A percentile compares a stretch with the other conserved stretches of the same genome.
These are phyloP conservation scores for Leccinum pellstonianum DNA, from an alignment of 768 basidiomycete species.

Conservation along the genomic window DNA sequence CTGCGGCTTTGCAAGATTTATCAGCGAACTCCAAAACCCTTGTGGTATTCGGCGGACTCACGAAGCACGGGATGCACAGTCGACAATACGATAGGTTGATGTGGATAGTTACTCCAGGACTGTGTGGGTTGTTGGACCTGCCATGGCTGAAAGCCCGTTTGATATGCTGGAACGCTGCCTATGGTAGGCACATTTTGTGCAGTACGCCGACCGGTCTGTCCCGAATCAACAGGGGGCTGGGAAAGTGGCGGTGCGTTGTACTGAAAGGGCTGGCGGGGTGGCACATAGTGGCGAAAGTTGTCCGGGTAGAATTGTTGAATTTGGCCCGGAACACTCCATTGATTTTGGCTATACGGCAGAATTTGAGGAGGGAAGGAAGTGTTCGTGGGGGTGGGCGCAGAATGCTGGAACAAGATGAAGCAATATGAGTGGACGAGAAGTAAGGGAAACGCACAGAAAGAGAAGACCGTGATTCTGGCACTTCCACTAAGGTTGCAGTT, in stretches of 20 bases:
- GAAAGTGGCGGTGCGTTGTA: neutral
- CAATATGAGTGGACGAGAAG: constrained; percentile 6
- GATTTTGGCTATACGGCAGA: constrained; percentile 8
- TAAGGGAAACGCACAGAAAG: constrained; percentile 11
- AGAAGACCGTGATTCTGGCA: constrained; percentile 20
- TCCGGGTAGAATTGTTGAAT: neutral
- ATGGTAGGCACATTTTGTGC: constrained; percentile 9
- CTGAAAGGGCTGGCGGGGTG: neutral
- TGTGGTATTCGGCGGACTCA: constrained; percentile 2
- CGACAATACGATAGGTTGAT: neutral
- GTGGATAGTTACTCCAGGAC: constrained; percentile 13
- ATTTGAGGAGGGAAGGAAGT: constrained; percentile 2
- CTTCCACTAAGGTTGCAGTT: constrained; percentile 38
- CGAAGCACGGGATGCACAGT: constrained; percentile 1
- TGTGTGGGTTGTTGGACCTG: constrained; percentile 10
- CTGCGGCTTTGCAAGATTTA: neutral
- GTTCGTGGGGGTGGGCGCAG: neutral
- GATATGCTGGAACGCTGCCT: constrained; percentile 1
- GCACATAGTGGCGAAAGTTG: constrained; percentile 5
- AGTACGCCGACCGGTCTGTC: constrained; percentile 14
- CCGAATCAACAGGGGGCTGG: constrained; percentile 1
- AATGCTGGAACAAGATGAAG: constrained; percentile 12
- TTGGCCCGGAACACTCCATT: neutral
- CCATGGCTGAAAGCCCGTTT: constrained; percentile 5
- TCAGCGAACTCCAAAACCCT: neutral